Evolutionary conservation across 768 basidiomycete species (phyloP).

Genomic region (Auriculariales sp.): DNA sequence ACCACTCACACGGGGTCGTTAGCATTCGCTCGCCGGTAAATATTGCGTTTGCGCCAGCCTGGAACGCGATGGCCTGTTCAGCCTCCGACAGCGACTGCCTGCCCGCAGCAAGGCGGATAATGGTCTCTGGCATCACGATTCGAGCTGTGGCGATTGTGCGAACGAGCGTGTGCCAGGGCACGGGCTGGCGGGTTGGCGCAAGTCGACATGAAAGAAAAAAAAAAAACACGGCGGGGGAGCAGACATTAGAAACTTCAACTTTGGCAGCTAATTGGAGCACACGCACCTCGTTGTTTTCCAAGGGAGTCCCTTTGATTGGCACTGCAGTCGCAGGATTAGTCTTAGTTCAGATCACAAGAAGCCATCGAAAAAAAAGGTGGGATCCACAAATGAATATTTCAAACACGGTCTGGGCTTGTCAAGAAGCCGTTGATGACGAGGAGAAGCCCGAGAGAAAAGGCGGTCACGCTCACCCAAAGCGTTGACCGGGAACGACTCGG

Average conservation of each 20-base stretch:
- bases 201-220: not conserved
- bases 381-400: too few species aligned
- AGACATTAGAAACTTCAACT: too few species aligned
- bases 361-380: too few species aligned
- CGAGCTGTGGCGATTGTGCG: conserved; percentile 93
- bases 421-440: too few species aligned
- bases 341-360: too few species aligned
- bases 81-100: conserved; percentile 77
- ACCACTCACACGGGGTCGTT: conserved; percentile 78
- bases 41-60: conserved; percentile 96
- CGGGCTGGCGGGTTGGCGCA: conserved; percentile 37
- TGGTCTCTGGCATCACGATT: conserved; percentile 79
- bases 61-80: conserved; percentile 95
- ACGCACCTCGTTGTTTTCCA: conserved; percentile 76
- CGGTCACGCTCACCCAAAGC: conserved; percentile 51
- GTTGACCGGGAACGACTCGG: conserved; percentile 98
- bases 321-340: too few species aligned
- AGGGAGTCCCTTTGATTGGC: conserved; percentile 86
- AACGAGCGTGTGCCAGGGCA: conserved; percentile 69
- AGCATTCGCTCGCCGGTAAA: conserved; percentile 98
- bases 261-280: not conserved
- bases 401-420: too few species aligned
- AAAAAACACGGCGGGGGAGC: not conserved
- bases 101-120: conserved; percentile 91
- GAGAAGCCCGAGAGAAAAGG: too few species aligned